Evolutionary conservation across 139 green algal genomes (phyloP).

Genomic region (Marvania coccoides): DNA sequence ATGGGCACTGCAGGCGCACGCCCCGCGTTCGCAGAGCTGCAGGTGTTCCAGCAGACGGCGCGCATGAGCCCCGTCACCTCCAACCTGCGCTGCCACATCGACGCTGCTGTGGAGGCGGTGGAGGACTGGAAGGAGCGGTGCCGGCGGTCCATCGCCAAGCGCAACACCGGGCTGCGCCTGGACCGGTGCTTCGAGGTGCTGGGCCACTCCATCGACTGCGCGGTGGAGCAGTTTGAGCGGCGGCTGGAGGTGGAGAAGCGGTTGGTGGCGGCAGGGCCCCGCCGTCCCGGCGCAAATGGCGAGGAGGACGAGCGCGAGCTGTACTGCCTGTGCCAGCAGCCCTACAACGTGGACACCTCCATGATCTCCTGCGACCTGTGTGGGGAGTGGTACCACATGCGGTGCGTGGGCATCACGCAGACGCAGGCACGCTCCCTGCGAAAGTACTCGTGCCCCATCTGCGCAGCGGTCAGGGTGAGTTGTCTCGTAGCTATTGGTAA

Average conservation of each 20-base stretch:
- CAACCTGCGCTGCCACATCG: conserved; percentile 11
- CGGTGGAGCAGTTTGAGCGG: conserved; percentile 39
- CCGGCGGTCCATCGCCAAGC: conserved; percentile 16
- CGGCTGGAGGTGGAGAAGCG: conserved; percentile 35
- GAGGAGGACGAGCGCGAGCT: conserved; percentile 32
- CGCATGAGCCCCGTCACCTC: conserved; percentile 20
- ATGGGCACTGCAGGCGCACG: not conserved
- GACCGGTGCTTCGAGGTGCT: conserved; percentile 11
- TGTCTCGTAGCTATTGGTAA: too few species aligned
- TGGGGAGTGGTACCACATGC: conserved; percentile 64
- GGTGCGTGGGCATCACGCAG: conserved; percentile 50
- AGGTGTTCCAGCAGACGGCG: conserved; percentile 20
- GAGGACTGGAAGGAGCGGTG: conserved; percentile 21
- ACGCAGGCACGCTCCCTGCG: conserved; percentile 10
- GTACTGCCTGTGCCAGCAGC: conserved; percentile 61
- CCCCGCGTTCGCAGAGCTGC: conserved; percentile 13
- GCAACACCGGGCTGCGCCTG: conserved; percentile 21
- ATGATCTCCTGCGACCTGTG: conserved; percentile 64
- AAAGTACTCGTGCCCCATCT: conserved; percentile 61
- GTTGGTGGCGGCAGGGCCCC: conserved; percentile 12
- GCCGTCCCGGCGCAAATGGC: not conserved
- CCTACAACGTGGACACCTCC: conserved; percentile 22
- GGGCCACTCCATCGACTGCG: conserved; percentile 11
- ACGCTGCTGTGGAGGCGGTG: conserved; percentile 5
- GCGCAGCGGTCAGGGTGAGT: conserved; percentile 27